Evolutionary conservation across 2,329 filamentous ascomycete genomes (phyloP).

Genomic region (Elsinoe perseae): DNA sequence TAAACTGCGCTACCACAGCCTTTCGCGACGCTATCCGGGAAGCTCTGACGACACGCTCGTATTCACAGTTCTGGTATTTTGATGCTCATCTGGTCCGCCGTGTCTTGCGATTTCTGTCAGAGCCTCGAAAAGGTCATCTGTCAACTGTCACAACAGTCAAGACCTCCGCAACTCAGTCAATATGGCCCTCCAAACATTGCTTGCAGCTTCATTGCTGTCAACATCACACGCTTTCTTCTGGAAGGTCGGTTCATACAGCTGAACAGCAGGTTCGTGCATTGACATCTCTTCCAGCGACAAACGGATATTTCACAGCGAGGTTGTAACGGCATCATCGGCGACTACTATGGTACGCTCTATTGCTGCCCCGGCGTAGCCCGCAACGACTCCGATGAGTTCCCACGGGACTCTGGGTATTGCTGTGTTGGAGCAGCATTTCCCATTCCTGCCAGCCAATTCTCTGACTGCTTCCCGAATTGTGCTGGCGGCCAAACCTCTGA

Average conservation of each 20-base stretch:
- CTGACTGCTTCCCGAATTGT: conserved; percentile 14
- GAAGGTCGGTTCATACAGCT: neutral
- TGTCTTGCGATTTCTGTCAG: neutral
- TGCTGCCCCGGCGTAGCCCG: conserved; percentile 12
- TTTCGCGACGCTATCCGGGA: neutral
- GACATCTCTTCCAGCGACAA: neutral
- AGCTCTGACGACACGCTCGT: neutral
- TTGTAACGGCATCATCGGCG: conserved; percentile 11
- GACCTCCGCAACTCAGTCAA: neutral
- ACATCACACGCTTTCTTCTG: neutral
- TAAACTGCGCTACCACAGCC: conserved; percentile 3
- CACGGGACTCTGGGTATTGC: conserved; percentile 4
- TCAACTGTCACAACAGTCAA: neutral
- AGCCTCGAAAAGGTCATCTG: neutral
- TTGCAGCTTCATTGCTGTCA: conserved; percentile 9
- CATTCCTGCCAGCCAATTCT: conserved; percentile 4
- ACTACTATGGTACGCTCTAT: conserved; percentile 9
- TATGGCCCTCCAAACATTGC: neutral
- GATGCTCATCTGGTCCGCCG: neutral
- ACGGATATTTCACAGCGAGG: conserved; percentile 9
- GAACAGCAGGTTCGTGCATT: neutral
- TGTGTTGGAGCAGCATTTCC: conserved; percentile 2
- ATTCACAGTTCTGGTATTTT: neutral
- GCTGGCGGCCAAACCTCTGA: neutral
- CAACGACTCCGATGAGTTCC: conserved; percentile 4